These are phyloP conservation scores for Yamadazyma sp. DNA, from an alignment of 805 yeast species.

Conservation along the genomic window DNA sequence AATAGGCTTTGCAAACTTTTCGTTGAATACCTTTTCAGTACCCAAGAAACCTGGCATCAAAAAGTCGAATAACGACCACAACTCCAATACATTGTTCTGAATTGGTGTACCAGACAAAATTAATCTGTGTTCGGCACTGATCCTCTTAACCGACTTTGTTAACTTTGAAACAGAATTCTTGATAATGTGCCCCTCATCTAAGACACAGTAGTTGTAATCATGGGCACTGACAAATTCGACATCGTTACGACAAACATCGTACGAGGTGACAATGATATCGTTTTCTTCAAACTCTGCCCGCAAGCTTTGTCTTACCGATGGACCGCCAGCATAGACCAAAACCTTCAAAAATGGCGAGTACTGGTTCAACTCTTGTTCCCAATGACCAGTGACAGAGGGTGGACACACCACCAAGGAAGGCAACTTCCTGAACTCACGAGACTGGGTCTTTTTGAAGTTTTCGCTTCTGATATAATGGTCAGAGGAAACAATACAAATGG, in stretches of 20 bases:
- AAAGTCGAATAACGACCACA: conserved; percentile 97
- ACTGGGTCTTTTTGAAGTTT: conserved; percentile 57
- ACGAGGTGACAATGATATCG: conserved; percentile 93
- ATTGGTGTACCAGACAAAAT: conserved; percentile 97
- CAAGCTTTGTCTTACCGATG: conserved; percentile 61
- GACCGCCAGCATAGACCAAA: conserved; percentile 91
- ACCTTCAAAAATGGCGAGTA: conserved; percentile 86
- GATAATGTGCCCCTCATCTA: conserved; percentile 97
- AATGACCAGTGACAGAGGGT: conserved; percentile 96
- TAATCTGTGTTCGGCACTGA: conserved; percentile 85
- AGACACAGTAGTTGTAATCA: conserved; percentile 89
- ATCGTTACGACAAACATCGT: conserved; percentile 95
- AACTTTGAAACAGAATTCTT: conserved; percentile 88
- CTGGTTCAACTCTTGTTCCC: conserved; percentile 93
- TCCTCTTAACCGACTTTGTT: conserved; percentile 80
- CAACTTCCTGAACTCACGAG: conserved; percentile 66
- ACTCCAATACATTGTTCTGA: conserved; percentile 92
- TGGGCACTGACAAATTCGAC: conserved; percentile 55
- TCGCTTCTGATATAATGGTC: conserved; percentile 87
- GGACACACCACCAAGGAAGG: conserved; percentile 93
- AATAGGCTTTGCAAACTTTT: conserved; percentile 95
- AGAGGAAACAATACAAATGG: conserved; percentile 94
- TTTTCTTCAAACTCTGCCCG: conserved; percentile 51
- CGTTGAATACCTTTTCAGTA: conserved; percentile 89
- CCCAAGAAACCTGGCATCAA: conserved; percentile 99